These are phyloP conservation scores for Thalassiosira oceanica DNA, from an alignment of 352 stramenopile genomes.

Conservation along the genomic window DNA sequence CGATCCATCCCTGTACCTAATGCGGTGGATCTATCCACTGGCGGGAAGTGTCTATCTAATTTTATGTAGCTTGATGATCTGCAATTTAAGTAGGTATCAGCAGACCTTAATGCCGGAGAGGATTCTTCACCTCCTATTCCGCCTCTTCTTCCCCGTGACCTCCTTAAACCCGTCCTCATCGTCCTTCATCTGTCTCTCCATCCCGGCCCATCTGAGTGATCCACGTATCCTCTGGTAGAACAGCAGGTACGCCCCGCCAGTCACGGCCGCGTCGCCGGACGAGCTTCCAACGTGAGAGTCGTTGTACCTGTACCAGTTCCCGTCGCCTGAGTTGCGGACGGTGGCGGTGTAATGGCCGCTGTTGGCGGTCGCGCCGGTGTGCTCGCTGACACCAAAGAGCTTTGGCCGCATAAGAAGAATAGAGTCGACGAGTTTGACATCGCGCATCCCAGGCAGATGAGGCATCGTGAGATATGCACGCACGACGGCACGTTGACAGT, in stretches of 20 bases:
- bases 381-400: slow-evolving; percentile 76
- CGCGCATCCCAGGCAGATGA: not conserved
- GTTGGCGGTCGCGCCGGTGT: slow-evolving; percentile 70
- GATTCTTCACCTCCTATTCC: slow-evolving; percentile 6
- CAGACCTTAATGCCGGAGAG: no score
- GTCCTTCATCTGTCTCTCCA: slow-evolving; percentile 64
- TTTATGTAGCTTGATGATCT: no score
- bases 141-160: slow-evolving; percentile 8
- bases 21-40: no score
- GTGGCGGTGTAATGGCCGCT: slow-evolving; percentile 80
- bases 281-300: slow-evolving; percentile 72
- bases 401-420: not conserved
- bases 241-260: slow-evolving; percentile 70
- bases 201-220: slow-evolving; percentile 64
- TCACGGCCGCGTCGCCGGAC: slow-evolving; percentile 64
- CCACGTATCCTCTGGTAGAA: slow-evolving; percentile 75
- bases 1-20: no score
- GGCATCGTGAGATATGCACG: not conserved
- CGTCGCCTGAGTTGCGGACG: slow-evolving; percentile 71
- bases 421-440: slow-evolving; percentile 2
- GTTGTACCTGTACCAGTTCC: slow-evolving; percentile 78
- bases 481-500: no score
- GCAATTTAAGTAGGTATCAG: no score
- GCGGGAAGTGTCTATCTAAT: no score
- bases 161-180: slow-evolving; percentile 7